Evolutionary conservation across 2,329 filamentous ascomycete genomes (phyloP), one percentile per base, ranked within the genome.

Genomic region (Lasiodiplodia sp.): DNA sequence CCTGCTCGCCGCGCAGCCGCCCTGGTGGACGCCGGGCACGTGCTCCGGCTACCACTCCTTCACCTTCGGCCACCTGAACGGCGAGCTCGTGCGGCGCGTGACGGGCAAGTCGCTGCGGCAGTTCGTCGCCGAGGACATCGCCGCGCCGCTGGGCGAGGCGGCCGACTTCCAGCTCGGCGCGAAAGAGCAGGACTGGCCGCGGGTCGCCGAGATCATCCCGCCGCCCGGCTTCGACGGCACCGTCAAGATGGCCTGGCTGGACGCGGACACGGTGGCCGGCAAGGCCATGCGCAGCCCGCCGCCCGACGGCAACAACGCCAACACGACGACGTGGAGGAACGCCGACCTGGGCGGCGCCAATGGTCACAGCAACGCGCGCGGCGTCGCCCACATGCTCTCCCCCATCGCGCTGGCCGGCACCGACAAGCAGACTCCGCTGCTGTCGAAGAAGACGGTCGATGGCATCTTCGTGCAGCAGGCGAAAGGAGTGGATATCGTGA

Each of bases 361-460:
- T 53, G 68, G 62, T 4, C 28, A 58, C 3, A 21, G 23, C 0
- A 87, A 86, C 70, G 82, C 84, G 12, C 76, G 79, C 4, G 78
- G 77, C 0, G 60, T 86, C 28, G 80, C 78, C 6, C 76, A 76
- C 1, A 82, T 86, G 23, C 74, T 84, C 8, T 82, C 81, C 5
- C 68, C 78, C 5, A 73, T 84, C 21, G 72, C 81, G 3, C 69
- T 77, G 0, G 73, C 75, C 12, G 80, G 81, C 0, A 67, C 66
- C 2, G 75, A 79, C 3, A 75, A 78, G 58, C 78, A 79, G 2
- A 72, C 73, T 18, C 73, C 72, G n/a, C 73, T 83, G 49, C 71
- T 87, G 4, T 81, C 81, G 11, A 47, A 31, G 3, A 18, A 40
- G 21, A 64, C 60, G 11, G 37, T 64, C 28, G 47, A 64, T 7